Conservation (phyloP, 2,329 filamentous ascomycete genomes). For the Ascomycota sp. region DNA sequence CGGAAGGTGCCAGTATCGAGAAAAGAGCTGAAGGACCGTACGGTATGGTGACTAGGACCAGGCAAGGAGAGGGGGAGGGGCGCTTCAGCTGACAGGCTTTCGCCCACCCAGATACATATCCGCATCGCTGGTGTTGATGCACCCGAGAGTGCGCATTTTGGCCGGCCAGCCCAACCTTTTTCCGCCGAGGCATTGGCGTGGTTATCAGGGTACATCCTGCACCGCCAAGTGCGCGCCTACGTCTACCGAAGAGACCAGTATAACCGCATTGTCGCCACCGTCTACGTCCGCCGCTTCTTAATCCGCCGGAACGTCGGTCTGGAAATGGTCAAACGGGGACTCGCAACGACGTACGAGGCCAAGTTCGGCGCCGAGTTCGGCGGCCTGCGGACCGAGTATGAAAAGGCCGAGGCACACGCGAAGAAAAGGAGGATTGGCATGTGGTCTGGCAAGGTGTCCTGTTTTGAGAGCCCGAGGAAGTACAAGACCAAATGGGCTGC, state of each 20-base stretch:
- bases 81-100: background rate
- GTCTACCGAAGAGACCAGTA: conserved; percentile 82
- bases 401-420: conserved; percentile 43
- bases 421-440: conserved; percentile 47
- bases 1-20: conserved; percentile 51
- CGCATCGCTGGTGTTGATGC: conserved; percentile 86
- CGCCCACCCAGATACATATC: conserved; percentile 47
- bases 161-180: conserved; percentile 67
- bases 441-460: conserved; percentile 46
- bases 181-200: conserved; percentile 63
- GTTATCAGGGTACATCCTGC: conserved; percentile 52
- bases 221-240: conserved; percentile 59
- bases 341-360: conserved; percentile 86
- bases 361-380: conserved; percentile 84
- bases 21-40: conserved; percentile 53
- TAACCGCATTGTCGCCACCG: conserved; percentile 72
- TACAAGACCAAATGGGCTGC: conserved; percentile 44
- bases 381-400: conserved; percentile 41
- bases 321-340: conserved; percentile 68
- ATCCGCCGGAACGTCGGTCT: conserved; percentile 64
- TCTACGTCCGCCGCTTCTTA: conserved; percentile 49
- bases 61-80: background rate
- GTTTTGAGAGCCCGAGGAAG: conserved; percentile 66
- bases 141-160: conserved; percentile 84
- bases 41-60: conserved; percentile 27